A percentile compares a stretch with the other conserved stretches of the same genome.
Evolutionary conservation across 1,139 yeast species (phyloP).

Genomic region (Lodderomyces theae): DNA sequence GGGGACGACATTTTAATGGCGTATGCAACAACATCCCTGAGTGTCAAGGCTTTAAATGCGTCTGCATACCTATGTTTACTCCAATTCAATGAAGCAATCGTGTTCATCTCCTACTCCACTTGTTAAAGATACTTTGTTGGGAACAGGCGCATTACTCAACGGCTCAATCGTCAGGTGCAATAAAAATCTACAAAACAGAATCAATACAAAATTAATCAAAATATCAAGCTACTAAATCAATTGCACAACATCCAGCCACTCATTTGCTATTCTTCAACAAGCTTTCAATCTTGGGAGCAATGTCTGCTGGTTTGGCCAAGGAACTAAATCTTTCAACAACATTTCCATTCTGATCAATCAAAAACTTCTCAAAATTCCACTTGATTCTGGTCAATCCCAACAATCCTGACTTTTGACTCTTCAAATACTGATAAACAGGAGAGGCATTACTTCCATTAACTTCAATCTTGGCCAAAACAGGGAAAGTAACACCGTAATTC

Average conservation of each 20-base stretch:
- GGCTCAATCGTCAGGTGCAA: too few species aligned
- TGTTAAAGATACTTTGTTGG: too few species aligned
- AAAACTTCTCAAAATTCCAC: slow-evolving; percentile 53
- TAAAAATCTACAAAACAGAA: too few species aligned
- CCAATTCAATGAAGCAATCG: too few species aligned
- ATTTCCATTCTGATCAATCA: slow-evolving; percentile 43
- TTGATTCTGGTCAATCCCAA: slow-evolving; percentile 46
- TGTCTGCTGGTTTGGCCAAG: slow-evolving; percentile 39
- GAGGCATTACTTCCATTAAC: slow-evolving; percentile 84
- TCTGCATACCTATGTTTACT: too few species aligned
- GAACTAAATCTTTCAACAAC: slow-evolving; percentile 45
- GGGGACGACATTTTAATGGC: too few species aligned
- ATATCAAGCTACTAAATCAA: neutral
- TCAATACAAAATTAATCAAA: neutral
- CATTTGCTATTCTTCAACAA: slow-evolving; percentile 24
- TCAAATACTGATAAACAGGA: slow-evolving; percentile 77
- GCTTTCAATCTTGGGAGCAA: slow-evolving; percentile 37
- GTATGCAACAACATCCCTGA: too few species aligned
- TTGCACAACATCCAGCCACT: neutral
- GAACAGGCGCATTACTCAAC: too few species aligned
- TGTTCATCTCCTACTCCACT: too few species aligned
- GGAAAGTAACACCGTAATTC: slow-evolving; percentile 70
- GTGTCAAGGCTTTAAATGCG: too few species aligned
- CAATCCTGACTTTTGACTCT: slow-evolving; percentile 46
- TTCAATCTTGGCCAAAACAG: slow-evolving; percentile 78